Percentiles rank a stretch among this genome's conserved stretches.
phyloP scores from a whole-genome alignment of 2,329 filamentous ascomycete genomes.

The Aspergillus chevalieri region DNA sequence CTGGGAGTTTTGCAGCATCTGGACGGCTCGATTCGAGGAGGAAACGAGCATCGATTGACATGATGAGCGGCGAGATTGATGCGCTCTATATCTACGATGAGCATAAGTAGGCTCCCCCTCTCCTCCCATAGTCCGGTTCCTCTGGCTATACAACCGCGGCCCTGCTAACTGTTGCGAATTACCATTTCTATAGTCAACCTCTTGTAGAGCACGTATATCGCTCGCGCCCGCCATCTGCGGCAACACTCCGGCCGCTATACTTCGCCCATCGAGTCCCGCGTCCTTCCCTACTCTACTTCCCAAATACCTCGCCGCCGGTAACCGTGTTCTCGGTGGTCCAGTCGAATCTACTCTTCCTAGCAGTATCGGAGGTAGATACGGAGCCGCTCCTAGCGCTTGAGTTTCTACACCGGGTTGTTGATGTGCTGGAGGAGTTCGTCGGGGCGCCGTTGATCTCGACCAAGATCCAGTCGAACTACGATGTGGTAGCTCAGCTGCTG shows the following conservation, averaged over 20 bases:
- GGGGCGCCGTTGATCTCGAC: constrained; percentile 76
- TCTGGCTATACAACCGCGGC: constrained; percentile 1
- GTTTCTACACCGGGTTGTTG: constrained; percentile 87
- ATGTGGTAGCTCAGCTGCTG: constrained; percentile 86
- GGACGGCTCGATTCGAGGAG: constrained; percentile 11
- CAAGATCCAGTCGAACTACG: constrained; percentile 85
- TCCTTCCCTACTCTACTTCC: constrained; percentile 78
- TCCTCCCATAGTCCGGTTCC: not conserved
- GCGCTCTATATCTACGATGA: constrained; percentile 97
- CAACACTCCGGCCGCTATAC: constrained; percentile 76
- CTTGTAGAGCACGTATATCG: constrained; percentile 87
- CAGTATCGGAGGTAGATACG: constrained; percentile 76
- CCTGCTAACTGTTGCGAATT: constrained; percentile 9
- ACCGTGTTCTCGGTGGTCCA: constrained; percentile 85
- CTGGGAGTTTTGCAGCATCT: not conserved
- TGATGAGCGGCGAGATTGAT: constrained; percentile 83
- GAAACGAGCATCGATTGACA: constrained; percentile 26
- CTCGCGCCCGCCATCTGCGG: constrained; percentile 69
- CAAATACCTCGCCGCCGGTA: constrained; percentile 75
- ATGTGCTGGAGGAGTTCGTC: constrained; percentile 90
- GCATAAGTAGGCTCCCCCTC: constrained; percentile 59
- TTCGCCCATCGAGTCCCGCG: constrained; percentile 73
- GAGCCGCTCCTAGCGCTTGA: constrained; percentile 87
- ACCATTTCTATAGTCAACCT: constrained; percentile 56
- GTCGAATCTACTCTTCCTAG: constrained; percentile 77